Evolutionary conservation across 2,329 filamentous ascomycete genomes (phyloP).

Genomic region (Nothophaeocryptopus gaeumannii): DNA sequence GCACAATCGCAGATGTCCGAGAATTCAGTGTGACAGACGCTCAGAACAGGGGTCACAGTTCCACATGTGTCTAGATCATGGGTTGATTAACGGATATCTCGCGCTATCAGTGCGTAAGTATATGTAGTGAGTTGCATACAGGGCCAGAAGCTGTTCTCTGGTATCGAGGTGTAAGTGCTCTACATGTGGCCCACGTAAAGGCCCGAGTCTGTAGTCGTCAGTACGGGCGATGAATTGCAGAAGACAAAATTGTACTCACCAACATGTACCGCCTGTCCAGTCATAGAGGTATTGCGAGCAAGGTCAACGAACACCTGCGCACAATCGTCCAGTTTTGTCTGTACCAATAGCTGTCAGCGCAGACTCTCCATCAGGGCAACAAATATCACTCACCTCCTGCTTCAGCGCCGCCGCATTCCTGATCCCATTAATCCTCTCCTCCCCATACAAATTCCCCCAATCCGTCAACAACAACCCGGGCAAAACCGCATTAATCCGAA

Average conservation of each 20-base stretch:
- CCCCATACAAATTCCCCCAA: constrained; percentile 52
- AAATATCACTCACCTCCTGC: constrained; percentile 36
- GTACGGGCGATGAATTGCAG: not conserved
- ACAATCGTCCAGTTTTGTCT: constrained; percentile 52
- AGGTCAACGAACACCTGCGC: constrained; percentile 55
- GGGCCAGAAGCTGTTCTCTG: no score
- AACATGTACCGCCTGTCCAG: constrained; percentile 46
- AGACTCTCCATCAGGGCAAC: constrained; percentile 26
- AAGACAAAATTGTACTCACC: constrained; percentile 28
- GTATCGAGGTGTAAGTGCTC: no score
- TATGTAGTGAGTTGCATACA: no score
- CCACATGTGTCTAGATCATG: no score
- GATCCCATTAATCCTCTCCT: constrained; percentile 55
- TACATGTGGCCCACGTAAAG: not conserved
- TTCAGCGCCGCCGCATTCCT: constrained; percentile 60
- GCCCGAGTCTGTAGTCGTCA: not conserved
- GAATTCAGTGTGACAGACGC: no score
- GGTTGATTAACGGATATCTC: no score
- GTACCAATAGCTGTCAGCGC: constrained; percentile 20
- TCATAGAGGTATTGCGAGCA: constrained; percentile 54
- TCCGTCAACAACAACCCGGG: constrained; percentile 66
- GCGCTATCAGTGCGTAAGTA: no score
- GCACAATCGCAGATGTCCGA: no score
- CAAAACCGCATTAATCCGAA: constrained; percentile 63
- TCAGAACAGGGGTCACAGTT: no score